A percentile compares a stretch with the other conserved stretches of the same genome.
Conservation (phyloP, 2,329 filamentous ascomycete species). For the Stemphylium vesicarium region DNA sequence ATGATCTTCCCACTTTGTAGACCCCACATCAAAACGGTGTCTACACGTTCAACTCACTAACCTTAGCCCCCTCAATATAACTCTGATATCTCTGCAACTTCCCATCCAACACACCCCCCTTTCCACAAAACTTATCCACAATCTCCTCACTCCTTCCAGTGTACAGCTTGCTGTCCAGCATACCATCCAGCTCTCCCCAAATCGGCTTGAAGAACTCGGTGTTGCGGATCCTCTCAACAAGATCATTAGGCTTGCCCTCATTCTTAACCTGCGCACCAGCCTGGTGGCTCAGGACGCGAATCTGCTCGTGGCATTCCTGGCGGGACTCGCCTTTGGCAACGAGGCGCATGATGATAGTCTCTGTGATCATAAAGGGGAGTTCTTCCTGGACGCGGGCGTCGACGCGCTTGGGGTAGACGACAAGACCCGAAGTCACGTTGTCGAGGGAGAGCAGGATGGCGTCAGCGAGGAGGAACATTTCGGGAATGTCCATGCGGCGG, state of each 20-base stretch:
- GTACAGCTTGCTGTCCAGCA: constrained; percentile 69
- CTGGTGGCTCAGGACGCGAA: constrained; percentile 79
- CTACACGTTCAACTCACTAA: constrained; percentile 43
- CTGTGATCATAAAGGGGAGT: constrained; percentile 85
- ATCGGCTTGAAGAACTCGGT: constrained; percentile 77
- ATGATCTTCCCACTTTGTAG: not conserved
- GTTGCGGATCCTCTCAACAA: constrained; percentile 76
- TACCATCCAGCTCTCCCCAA: constrained; percentile 69
- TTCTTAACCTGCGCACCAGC: constrained; percentile 74
- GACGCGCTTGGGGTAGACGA: constrained; percentile 78
- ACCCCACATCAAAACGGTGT: no score
- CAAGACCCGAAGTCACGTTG: constrained; percentile 74
- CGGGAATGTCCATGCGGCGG: constrained; percentile 60
- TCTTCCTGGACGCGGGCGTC: constrained; percentile 71
- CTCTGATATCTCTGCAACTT: constrained; percentile 60
- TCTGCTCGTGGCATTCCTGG: constrained; percentile 86
- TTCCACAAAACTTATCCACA: constrained; percentile 31
- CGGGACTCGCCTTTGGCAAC: constrained; percentile 72
- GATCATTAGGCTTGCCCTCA: constrained; percentile 77
- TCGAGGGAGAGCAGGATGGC: constrained; percentile 71
- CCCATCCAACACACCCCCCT: constrained; percentile 21
- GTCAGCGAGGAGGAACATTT: constrained; percentile 57
- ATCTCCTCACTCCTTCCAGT: constrained; percentile 58
- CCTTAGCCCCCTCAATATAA: constrained; percentile 49
- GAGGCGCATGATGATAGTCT: constrained; percentile 67